Evolutionary conservation across 805 yeast species (phyloP).

Genomic region (Metschnikowia colocasiae): DNA sequence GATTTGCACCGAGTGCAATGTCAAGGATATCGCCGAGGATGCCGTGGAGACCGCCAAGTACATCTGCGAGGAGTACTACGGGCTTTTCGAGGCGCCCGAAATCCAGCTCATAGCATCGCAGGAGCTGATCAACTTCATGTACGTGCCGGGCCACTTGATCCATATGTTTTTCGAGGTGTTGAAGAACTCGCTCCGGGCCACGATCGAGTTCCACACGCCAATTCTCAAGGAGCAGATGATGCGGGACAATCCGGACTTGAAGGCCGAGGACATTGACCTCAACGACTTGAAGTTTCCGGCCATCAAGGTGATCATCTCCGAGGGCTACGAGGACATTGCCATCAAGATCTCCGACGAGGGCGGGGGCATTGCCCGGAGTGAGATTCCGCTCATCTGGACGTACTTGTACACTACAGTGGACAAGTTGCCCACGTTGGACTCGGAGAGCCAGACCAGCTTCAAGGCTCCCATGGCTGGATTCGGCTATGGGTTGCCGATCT

Average conservation of each 20-base stretch:
- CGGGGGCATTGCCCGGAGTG: slow-evolving; percentile 86
- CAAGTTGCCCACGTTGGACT: slow-evolving; percentile 61
- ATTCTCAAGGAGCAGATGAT: slow-evolving; percentile 37
- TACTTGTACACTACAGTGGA: slow-evolving; percentile 86
- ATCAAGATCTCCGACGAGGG: slow-evolving; percentile 91
- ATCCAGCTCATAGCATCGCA: slow-evolving; percentile 74
- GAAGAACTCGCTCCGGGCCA: slow-evolving; percentile 84
- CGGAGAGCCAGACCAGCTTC: slow-evolving; percentile 61
- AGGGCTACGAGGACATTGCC: slow-evolving; percentile 88
- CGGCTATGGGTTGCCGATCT: slow-evolving; percentile 87
- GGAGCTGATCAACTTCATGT: slow-evolving; percentile 73
- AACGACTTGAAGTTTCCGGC: slow-evolving; percentile 76
- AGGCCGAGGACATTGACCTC: slow-evolving; percentile 38
- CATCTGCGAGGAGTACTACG: slow-evolving; percentile 89
- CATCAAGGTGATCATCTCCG: slow-evolving; percentile 79
- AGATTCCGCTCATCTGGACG: slow-evolving; percentile 84
- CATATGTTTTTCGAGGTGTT: slow-evolving; percentile 88
- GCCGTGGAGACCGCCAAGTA: slow-evolving; percentile 88
- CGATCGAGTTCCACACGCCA: slow-evolving; percentile 74
- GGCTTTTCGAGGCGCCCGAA: slow-evolving; percentile 79
- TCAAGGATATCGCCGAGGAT: slow-evolving; percentile 77
- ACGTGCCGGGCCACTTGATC: slow-evolving; percentile 88
- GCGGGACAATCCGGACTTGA: slow-evolving; percentile 40
- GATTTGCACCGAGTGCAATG: slow-evolving; percentile 79
- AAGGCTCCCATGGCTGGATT: slow-evolving; percentile 93